Evolutionary conservation across 371 early-diverging fungal species (phyloP).

Genomic region (Rhizopus sp.): DNA sequence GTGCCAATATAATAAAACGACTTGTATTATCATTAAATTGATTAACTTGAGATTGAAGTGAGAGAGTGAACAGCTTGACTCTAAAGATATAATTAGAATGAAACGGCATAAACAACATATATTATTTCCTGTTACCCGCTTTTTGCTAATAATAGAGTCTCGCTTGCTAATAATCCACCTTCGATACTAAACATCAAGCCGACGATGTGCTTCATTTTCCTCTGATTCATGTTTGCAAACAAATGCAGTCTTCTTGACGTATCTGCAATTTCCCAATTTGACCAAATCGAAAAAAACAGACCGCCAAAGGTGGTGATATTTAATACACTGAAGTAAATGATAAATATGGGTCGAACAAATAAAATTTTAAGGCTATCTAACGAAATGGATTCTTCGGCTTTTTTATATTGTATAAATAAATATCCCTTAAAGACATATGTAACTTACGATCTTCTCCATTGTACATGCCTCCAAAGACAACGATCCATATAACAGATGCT

Average conservation of each 20-base stretch:
- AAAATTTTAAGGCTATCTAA: slow-evolving; percentile 58
- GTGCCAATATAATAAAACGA: slow-evolving; percentile 57
- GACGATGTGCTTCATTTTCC: slow-evolving; percentile 52
- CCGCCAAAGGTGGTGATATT: slow-evolving; percentile 57
- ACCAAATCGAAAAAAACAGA: slow-evolving; percentile 58
- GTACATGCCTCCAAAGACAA: slow-evolving; percentile 71
- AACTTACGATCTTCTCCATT: slow-evolving; percentile 60
- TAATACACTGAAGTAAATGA: slow-evolving; percentile 67
- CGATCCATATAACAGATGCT: slow-evolving; percentile 65
- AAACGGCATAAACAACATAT: neutral
- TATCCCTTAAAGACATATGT: neutral
- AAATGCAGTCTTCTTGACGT: slow-evolving; percentile 40
- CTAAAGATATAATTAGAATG: slow-evolving; percentile 20
- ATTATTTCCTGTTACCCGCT: slow-evolving; percentile 49
- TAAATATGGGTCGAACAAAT: slow-evolving; percentile 61
- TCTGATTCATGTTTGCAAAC: slow-evolving; percentile 43
- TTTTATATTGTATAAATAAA: slow-evolving; percentile 4
- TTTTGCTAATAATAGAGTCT: slow-evolving; percentile 68
- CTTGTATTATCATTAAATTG: slow-evolving; percentile 66
- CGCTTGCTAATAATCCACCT: slow-evolving; percentile 67
- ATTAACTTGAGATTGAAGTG: slow-evolving; percentile 53
- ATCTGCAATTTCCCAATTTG: slow-evolving; percentile 54
- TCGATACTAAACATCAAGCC: slow-evolving; percentile 66
- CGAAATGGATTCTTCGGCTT: slow-evolving; percentile 60
- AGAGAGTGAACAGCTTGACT: slow-evolving; percentile 61